Evolutionary conservation across 306 rosid genomes (phyloP), one percentile per base, ranked within the genome.

Genomic region (Fragaria nilgerrensis): DNA sequence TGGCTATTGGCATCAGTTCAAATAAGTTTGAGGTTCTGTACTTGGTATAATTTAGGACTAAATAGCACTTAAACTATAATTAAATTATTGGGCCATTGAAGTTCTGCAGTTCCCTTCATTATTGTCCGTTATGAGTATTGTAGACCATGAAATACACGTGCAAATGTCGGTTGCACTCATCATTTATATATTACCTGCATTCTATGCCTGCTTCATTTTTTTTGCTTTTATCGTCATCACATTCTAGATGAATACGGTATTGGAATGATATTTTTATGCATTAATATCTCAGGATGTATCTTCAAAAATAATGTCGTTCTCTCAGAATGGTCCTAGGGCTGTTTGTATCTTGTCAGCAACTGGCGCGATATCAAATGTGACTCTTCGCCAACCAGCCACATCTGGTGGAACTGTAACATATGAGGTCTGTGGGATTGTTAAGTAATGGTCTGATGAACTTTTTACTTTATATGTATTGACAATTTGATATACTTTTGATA

Each of bases 331-430:
- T 79, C 79, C 88, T 25, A 78, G 91, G 55, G 85, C 90, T 41
- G 76, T 93, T 32, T 88, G 91, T 75, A 78, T 93, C 58, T 56
- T 93, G 64, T 79, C 95, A 16, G 96, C 96, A 29, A 90, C 73
- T 76, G 96, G 98, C 75, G 78, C 90, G 73, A 84, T 93, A 74
- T 93, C 96, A 13, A 88, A 85, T 75, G 96, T 89, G 69, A 89
- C 95, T 34, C 91, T 93, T 48, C 86, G 88, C 45, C 96, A 88
- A 70, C 85, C 87, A 8, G 79, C 90, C 73, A 77, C 91, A 49
- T 80, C 94, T 79, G 96, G 90, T 69, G 94, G 93, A 84, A 80
- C 89, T 49, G 94, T 90, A n/a, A 89, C 96, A 22, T 93, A 90
- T 29, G 98, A 93, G 98, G 98, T 93, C 88, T 66, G 79, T 82